A percentile compares a stretch with the other conserved stretches of the same genome.
Conservation (phyloP, 2,329 filamentous ascomycete genomes). For the Monosporascus sp. region DNA sequence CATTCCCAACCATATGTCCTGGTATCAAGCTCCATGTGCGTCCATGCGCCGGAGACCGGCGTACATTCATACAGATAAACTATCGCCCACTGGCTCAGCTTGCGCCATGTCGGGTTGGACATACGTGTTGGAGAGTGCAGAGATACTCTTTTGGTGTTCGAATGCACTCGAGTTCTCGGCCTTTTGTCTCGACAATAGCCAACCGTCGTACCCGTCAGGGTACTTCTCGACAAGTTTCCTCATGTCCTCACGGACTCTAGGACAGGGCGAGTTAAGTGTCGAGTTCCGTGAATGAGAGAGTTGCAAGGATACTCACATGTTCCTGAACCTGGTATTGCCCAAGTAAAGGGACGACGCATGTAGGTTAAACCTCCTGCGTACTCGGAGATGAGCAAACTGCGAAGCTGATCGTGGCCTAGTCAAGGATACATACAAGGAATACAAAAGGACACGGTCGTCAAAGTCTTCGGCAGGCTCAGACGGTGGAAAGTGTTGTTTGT, state of each 20-base stretch:
- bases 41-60: too few relatives aligned
- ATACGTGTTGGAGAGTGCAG: too few relatives aligned
- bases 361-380: background rate
- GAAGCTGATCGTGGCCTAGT: too few relatives aligned
- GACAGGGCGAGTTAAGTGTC: too few relatives aligned
- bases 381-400: rapidly evolving
- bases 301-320: constrained; percentile 1
- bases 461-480: constrained; percentile 14
- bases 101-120: too few relatives aligned
- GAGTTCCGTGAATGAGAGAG: too few relatives aligned
- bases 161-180: too few relatives aligned
- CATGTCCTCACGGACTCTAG: background rate
- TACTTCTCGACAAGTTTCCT: background rate
- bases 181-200: background rate
- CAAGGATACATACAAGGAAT: constrained; percentile 6
- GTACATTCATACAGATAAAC: too few relatives aligned
- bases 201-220: background rate
- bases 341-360: background rate
- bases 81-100: too few relatives aligned
- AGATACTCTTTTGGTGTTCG: too few relatives aligned
- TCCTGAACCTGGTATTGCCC: background rate
- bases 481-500: constrained; percentile 4
- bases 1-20: too few relatives aligned
- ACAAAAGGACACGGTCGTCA: constrained; percentile 12
- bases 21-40: too few relatives aligned